phyloP scores from a whole-genome alignment of 2,329 filamentous ascomycete species.

The Ascochyta fabae region DNA sequence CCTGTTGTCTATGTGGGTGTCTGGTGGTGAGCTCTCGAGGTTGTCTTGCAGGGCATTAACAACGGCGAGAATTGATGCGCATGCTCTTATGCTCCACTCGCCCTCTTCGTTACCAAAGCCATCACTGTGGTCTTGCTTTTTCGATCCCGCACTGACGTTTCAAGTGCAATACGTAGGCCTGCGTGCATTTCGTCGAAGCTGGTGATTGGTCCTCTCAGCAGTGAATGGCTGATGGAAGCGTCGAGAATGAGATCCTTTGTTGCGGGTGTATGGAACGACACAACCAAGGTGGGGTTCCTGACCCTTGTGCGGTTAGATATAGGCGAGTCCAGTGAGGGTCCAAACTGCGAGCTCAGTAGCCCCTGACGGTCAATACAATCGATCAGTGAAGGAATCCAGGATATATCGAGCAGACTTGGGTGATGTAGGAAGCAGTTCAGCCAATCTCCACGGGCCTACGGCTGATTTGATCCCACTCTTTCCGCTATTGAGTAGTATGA shows the following conservation, averaged over 20 bases:
- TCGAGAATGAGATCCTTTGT: conserved; percentile 14
- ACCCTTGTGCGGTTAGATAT: conserved; percentile 4
- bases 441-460: not conserved
- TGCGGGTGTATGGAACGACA: conserved; percentile 21
- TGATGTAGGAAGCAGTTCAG: not conserved
- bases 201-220: conserved; percentile 30
- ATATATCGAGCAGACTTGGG: not conserved
- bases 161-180: conserved; percentile 17
- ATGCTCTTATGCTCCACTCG: conserved; percentile 1
- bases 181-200: conserved; percentile 18
- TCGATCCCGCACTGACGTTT: conserved; percentile 33
- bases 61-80: conserved; percentile 16
- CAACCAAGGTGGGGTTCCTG: conserved; percentile 18
- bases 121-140: conserved; percentile 22
- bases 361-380: not conserved
- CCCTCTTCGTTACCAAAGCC: not conserved
- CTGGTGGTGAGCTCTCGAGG: not conserved
- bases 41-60: not conserved
- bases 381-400: not conserved
- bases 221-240: conserved; percentile 32
- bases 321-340: not conserved
- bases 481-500: not conserved
- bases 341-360: not conserved
- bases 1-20: not conserved
- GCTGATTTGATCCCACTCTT: not conserved